phyloP scores from a whole-genome alignment of 139 green algal species.

The Ostreobium quekettii region DNA sequence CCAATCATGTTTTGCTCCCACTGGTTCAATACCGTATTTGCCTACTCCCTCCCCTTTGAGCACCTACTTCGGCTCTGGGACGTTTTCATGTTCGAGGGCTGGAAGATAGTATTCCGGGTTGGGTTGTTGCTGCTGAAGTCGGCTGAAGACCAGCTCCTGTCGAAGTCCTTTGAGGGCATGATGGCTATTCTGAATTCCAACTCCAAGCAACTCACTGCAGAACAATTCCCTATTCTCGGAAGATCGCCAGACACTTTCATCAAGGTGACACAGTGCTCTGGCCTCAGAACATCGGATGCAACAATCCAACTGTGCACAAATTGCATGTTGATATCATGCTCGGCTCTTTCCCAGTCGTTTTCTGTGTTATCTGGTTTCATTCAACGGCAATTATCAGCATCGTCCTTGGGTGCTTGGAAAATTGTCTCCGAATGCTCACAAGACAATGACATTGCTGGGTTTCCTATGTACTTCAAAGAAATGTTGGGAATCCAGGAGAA shows the following conservation, averaged over 20 bases:
- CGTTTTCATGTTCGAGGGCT: constrained; percentile 66
- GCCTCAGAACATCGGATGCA: no score
- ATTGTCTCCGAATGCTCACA: no score
- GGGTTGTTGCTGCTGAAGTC: constrained; percentile 54
- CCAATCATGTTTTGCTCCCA: constrained; percentile 68
- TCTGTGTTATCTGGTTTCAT: no score
- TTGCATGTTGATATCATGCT: no score
- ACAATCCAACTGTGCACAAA: no score
- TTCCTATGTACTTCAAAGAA: no score
- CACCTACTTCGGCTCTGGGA: constrained; percentile 78
- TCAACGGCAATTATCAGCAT: no score
- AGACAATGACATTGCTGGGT: no score
- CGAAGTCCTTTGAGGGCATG: constrained; percentile 45
- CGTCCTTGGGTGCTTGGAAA: no score
- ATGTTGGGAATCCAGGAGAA: no score
- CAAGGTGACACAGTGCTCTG: no score
- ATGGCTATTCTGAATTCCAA: constrained; percentile 28
- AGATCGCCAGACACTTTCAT: constrained; percentile 28
- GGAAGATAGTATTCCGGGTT: constrained; percentile 61
- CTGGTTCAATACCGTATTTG: constrained; percentile 87
- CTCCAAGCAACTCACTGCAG: constrained; percentile 15
- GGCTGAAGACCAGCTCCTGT: constrained; percentile 41
- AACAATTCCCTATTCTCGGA: constrained; percentile 25
- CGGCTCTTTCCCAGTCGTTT: no score
- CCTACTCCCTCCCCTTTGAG: constrained; percentile 73